Conservation (phyloP, 202 grass and related monocot species). For the Zizania palustris region DNA sequence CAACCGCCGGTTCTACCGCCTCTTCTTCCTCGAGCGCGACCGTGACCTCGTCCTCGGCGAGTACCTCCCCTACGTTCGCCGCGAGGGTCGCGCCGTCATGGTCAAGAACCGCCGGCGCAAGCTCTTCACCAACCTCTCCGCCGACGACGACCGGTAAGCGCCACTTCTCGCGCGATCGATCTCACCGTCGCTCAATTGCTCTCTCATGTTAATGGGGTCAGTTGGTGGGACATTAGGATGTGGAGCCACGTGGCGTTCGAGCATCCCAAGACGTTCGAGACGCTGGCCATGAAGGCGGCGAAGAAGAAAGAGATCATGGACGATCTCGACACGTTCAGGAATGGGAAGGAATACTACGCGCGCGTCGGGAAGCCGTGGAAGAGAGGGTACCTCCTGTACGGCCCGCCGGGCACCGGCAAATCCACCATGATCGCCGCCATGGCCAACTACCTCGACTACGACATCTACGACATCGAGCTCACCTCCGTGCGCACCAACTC, state of each 20-base stretch:
- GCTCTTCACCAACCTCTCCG: constrained; percentile 62
- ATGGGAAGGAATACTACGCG: constrained; percentile 57
- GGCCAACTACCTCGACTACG: constrained; percentile 68
- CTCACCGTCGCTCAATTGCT: too few species aligned
- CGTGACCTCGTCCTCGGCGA: constrained; percentile 33
- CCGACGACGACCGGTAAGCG: neutral
- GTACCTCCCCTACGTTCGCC: constrained; percentile 51
- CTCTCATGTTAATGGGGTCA: too few species aligned
- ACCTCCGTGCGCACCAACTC: constrained; percentile 36
- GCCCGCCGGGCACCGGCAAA: constrained; percentile 67
- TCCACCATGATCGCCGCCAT: constrained; percentile 72
- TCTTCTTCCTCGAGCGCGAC: constrained; percentile 54
- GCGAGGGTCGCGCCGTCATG: constrained; percentile 28
- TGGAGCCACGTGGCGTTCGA: constrained; percentile 56
- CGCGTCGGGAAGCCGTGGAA: constrained; percentile 64
- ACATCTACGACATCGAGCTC: constrained; percentile 70
- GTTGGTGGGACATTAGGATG: neutral
- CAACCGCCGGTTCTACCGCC: constrained; percentile 25
- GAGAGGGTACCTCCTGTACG: constrained; percentile 58
- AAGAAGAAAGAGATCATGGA: constrained; percentile 61
- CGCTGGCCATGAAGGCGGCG: constrained; percentile 61
- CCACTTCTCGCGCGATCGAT: neutral
- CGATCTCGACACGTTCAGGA: constrained; percentile 53
- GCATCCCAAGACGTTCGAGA: constrained; percentile 67
- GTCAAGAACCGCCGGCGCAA: constrained; percentile 37